Conservation (phyloP, 2,329 filamentous ascomycete species). For the Colletotrichum trifolii region DNA sequence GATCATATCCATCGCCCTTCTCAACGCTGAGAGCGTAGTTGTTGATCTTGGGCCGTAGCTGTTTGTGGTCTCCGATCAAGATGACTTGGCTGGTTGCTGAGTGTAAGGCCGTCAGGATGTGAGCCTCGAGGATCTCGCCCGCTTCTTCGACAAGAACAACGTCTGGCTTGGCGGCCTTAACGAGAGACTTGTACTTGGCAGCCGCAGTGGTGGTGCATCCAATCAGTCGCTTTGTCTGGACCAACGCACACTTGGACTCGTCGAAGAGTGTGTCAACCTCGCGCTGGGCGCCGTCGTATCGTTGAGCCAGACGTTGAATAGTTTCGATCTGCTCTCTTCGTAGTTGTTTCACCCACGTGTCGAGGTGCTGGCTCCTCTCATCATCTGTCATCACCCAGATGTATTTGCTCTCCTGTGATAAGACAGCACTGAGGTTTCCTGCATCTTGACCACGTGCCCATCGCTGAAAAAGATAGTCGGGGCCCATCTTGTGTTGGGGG, state of each 20-base stretch:
- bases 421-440: conserved; percentile 51
- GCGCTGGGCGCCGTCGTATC: conserved; percentile 55
- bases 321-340: conserved; percentile 60
- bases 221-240: conserved; percentile 70
- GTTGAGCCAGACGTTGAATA: conserved; percentile 50
- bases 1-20: conserved; percentile 71
- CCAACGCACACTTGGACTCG: conserved; percentile 53
- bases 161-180: conserved; percentile 66
- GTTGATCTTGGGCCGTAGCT: conserved; percentile 75
- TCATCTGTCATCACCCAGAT: conserved; percentile 63
- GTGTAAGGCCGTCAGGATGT: conserved; percentile 70
- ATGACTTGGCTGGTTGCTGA: conserved; percentile 70
- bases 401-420: conserved; percentile 40
- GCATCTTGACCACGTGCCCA: conserved; percentile 63
- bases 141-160: conserved; percentile 78
- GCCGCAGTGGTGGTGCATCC: conserved; percentile 78
- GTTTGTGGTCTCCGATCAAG: conserved; percentile 79
- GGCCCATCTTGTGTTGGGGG: conserved; percentile 42
- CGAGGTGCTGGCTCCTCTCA: conserved; percentile 32
- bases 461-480: conserved; percentile 61
- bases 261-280: conserved; percentile 56
- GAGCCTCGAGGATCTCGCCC: conserved; percentile 77
- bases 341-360: conserved; percentile 57
- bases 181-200: conserved; percentile 67
- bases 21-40: conserved; percentile 72